phyloP scores from a whole-genome alignment of 1,284 basidiomycete genomes.

The Cutaneotrichosporon sp. region DNA sequence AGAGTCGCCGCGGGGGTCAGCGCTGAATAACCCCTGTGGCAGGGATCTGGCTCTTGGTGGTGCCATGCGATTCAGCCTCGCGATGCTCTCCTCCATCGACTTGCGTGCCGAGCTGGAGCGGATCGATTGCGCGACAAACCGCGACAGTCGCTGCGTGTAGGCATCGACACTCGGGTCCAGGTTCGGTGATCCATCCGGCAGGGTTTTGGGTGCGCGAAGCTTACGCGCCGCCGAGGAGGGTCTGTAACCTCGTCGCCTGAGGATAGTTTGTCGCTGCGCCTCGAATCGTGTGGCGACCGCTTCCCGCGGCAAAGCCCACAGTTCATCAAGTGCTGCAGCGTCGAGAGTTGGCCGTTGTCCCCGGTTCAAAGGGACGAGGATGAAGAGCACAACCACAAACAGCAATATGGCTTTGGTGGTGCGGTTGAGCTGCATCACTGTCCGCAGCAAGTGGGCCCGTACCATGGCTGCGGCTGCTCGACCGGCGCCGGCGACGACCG shows the following conservation, averaged over 20 bases:
- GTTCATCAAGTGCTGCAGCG: neutral
- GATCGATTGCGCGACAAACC: constrained; percentile 15
- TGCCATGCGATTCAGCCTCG: constrained; percentile 8
- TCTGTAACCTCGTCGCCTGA: neutral
- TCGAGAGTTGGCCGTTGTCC: neutral
- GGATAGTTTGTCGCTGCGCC: neutral
- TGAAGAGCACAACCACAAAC: constrained; percentile 2
- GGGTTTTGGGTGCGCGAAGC: constrained; percentile 1
- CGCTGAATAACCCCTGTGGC: constrained; percentile 13
- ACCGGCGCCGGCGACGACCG: no score
- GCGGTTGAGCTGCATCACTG: no score
- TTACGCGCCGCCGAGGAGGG: neutral
- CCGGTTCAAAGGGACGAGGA: neutral
- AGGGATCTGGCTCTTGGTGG: constrained; percentile 12
- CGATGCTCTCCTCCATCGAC: constrained; percentile 10
- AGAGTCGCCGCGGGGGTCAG: constrained; percentile 14
- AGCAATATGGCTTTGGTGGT: neutral
- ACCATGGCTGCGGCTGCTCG: no score
- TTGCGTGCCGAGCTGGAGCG: neutral
- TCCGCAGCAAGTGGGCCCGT: no score
- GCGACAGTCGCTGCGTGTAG: constrained; percentile 18
- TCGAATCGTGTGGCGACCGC: constrained; percentile 9
- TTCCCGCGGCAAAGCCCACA: constrained; percentile 11
- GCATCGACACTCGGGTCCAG: constrained; percentile 14
- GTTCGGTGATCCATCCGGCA: constrained; percentile 3